Evolutionary conservation across 257 asterid genomes (phyloP).

Genomic region (Solanum sejunctum): DNA sequence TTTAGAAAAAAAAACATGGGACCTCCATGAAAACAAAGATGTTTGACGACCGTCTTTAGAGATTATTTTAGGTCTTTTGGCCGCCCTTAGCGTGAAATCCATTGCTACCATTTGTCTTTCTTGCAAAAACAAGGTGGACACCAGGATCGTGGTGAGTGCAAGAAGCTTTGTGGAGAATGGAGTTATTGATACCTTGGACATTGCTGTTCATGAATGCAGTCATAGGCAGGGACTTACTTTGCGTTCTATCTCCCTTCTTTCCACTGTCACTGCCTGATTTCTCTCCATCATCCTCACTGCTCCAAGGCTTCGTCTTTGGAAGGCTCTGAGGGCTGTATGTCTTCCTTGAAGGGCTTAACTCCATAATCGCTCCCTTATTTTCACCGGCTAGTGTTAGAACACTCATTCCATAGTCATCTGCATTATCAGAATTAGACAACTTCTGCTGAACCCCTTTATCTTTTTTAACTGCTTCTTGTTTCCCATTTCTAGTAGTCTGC

Average conservation of each 20-base stretch:
- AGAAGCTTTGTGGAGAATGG: constrained; percentile 4
- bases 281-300: not conserved
- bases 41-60: not conserved
- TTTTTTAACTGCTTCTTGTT: not conserved
- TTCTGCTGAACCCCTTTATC: not conserved
- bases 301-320: not conserved
- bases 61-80: not conserved
- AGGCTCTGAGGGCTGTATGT: not conserved
- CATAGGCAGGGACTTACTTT: not conserved
- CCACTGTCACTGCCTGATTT: constrained; percentile 4
- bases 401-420: constrained; percentile 1
- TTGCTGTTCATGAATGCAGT: constrained; percentile 9
- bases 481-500: not conserved
- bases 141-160: constrained; percentile 11
- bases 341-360: constrained; percentile 5
- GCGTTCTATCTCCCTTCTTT: not conserved
- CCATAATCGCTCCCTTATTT: constrained; percentile 12
- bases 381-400: constrained; percentile 13
- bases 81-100: not conserved
- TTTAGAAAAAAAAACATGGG: not conserved
- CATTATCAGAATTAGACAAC: not conserved
- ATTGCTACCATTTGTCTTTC: not conserved
- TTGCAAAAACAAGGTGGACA: constrained; percentile 1
- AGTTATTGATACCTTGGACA: constrained; percentile 10
- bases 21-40: not conserved